Conservation (phyloP, 2,329 filamentous ascomycete species). For the Tothia fuscella region DNA sequence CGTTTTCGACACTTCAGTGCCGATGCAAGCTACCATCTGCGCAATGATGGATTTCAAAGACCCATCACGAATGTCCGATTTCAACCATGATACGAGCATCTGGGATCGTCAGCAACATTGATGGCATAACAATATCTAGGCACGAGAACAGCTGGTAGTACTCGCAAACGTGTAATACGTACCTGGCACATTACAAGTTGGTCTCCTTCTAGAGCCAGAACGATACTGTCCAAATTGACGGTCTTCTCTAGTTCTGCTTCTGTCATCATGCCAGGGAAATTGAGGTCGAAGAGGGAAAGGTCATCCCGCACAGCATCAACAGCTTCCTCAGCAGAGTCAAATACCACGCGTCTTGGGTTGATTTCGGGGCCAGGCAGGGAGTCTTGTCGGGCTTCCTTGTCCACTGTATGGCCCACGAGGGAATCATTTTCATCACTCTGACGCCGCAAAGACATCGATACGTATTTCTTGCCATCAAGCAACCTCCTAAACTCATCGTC, state of each 20-base stretch:
- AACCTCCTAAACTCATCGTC: slow-evolving; percentile 16
- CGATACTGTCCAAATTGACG: slow-evolving; percentile 48
- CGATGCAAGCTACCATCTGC: slow-evolving; percentile 55
- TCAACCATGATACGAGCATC: slow-evolving; percentile 49
- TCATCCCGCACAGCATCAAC: slow-evolving; percentile 13
- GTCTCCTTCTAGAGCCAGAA: slow-evolving; percentile 37
- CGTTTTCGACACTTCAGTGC: slow-evolving; percentile 43
- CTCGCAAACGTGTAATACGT: slow-evolving; percentile 12
- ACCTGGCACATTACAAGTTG: slow-evolving; percentile 23
- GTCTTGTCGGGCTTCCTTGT: slow-evolving; percentile 7
- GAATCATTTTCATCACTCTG: slow-evolving; percentile 7
- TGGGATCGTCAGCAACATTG: not conserved
- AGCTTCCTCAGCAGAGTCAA: slow-evolving; percentile 9
- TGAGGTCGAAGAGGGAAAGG: slow-evolving; percentile 44
- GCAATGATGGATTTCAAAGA: slow-evolving; percentile 39
- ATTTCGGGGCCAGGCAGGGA: not conserved
- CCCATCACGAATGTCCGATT: slow-evolving; percentile 11
- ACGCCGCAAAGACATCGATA: slow-evolving; percentile 7
- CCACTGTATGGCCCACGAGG: slow-evolving; percentile 12
- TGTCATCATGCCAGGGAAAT: slow-evolving; percentile 56
- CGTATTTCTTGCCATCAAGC: slow-evolving; percentile 18
- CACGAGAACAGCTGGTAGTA: not conserved
- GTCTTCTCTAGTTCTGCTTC: slow-evolving; percentile 38
- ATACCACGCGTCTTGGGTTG: slow-evolving; percentile 13
- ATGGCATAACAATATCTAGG: slow-evolving; percentile 7